Conservation (phyloP, 352 stramenopile genomes). For the Globisporangium takayamanum region DNA sequence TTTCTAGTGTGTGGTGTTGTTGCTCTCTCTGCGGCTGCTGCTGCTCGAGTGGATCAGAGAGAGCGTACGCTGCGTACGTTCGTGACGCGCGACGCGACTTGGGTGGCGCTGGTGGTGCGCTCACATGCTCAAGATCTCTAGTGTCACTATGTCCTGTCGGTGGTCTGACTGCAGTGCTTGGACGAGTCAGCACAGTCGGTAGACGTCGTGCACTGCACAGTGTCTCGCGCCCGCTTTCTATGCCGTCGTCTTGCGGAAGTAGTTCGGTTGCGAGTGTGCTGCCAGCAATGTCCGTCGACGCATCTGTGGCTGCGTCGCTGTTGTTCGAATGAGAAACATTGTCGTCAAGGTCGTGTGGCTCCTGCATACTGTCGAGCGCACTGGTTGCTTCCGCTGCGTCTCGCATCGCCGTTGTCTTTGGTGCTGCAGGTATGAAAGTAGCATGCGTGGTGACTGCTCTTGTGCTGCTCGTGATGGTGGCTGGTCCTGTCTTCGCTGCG, state of each 20-base stretch:
- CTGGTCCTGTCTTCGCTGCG: not conserved
- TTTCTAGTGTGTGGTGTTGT: not conserved
- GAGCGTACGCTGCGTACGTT: not conserved
- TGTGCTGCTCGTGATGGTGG: not conserved
- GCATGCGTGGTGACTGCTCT: no score
- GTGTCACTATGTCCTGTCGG: not conserved
- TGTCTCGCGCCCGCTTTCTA: not conserved
- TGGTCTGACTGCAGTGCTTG: not conserved
- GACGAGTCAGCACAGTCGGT: not conserved
- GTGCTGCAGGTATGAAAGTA: not conserved
- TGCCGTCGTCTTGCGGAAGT: not conserved
- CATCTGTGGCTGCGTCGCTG: not conserved
- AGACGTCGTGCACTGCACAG: not conserved
- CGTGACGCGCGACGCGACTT: constrained; percentile 10
- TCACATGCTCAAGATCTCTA: not conserved
- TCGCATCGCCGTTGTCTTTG: not conserved
- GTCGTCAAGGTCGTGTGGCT: not conserved
- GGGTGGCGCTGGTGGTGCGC: constrained; percentile 2
- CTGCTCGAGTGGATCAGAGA: not conserved
- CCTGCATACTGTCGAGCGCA: not conserved
- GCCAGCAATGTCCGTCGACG: no score
- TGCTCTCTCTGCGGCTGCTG: not conserved
- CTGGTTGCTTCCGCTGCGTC: not conserved
- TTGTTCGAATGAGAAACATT: not conserved
- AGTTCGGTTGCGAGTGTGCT: no score